Evolutionary conservation across 2,329 filamentous ascomycete species (phyloP).

Genomic region (Ceratocystis cacaofunesta): DNA sequence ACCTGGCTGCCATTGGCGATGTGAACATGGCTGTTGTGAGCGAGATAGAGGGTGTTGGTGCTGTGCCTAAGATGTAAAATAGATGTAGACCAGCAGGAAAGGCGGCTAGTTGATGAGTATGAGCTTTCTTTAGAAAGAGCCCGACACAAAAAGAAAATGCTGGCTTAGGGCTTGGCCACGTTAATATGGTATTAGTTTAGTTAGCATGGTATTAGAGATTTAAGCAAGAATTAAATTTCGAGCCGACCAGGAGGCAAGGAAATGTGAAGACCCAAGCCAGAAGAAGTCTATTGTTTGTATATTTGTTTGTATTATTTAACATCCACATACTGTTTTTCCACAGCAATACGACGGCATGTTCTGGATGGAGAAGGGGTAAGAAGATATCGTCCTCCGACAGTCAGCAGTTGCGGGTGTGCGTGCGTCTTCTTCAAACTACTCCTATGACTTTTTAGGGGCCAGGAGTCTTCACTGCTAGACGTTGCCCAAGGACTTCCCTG

Average conservation of each 20-base stretch:
- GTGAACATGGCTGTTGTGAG: conserved; percentile 43
- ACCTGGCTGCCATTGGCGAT: conserved; percentile 32
- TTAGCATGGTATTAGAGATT: neutral
- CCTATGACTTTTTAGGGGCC: too few species aligned
- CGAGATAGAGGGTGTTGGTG: conserved; percentile 38
- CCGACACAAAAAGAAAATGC: neutral
- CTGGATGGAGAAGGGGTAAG: too few species aligned
- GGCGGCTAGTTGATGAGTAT: neutral
- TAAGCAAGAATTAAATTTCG: neutral
- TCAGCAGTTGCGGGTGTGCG: neutral
- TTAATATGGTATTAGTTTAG: neutral
- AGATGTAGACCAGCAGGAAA: neutral
- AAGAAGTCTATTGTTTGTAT: neutral
- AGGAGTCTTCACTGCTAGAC: neutral
- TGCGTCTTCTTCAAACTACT: neutral
- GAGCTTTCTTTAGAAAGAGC: neutral
- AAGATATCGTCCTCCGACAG: too few species aligned
- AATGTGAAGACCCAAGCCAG: neutral
- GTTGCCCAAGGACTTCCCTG: too few species aligned
- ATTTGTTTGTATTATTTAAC: too few species aligned
- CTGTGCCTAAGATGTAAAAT: conserved; percentile 27
- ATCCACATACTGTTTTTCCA: too few species aligned
- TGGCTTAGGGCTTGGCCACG: neutral
- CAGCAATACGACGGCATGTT: too few species aligned
- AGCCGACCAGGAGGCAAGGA: neutral